A percentile compares a stretch with the other conserved stretches of the same genome.
Conservation (phyloP, 163 green algal species). For the Coccomyxa subellipsoidea region DNA sequence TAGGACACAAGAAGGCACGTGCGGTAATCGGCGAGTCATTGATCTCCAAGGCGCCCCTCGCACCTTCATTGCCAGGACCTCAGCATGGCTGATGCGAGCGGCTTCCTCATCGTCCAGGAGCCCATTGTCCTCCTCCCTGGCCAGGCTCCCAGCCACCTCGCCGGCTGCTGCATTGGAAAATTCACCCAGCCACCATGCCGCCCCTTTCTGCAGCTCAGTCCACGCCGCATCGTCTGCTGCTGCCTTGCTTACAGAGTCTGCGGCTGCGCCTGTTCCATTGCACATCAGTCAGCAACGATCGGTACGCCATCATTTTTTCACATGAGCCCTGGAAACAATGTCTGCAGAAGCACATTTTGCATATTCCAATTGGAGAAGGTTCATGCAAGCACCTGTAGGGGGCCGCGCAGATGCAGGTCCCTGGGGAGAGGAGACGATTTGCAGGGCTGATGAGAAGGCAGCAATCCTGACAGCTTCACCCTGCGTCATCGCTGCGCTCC, state of each 20-base stretch:
- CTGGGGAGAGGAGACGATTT: constrained; percentile 31
- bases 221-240: constrained; percentile 42
- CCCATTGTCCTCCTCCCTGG: constrained; percentile 1
- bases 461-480: constrained; percentile 37
- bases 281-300: not conserved
- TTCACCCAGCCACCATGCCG: constrained; percentile 76
- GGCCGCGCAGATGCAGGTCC: not conserved
- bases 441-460: constrained; percentile 50
- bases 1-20: no score
- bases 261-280: not conserved
- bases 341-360: no score
- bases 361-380: no score
- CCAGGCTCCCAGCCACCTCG: constrained; percentile 42
- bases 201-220: constrained; percentile 38
- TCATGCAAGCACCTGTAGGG: not conserved
- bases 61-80: constrained; percentile 25
- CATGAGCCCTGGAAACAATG: no score
- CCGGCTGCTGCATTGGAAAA: constrained; percentile 53
- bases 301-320: not conserved
- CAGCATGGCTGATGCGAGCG: constrained; percentile 8
- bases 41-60: not conserved
- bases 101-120: not conserved
- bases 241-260: not conserved
- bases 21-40: not conserved
- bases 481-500: constrained; percentile 47